Evolutionary conservation across 2,329 filamentous ascomycete species (phyloP).

Genomic region (Lomentospora prolificans): DNA sequence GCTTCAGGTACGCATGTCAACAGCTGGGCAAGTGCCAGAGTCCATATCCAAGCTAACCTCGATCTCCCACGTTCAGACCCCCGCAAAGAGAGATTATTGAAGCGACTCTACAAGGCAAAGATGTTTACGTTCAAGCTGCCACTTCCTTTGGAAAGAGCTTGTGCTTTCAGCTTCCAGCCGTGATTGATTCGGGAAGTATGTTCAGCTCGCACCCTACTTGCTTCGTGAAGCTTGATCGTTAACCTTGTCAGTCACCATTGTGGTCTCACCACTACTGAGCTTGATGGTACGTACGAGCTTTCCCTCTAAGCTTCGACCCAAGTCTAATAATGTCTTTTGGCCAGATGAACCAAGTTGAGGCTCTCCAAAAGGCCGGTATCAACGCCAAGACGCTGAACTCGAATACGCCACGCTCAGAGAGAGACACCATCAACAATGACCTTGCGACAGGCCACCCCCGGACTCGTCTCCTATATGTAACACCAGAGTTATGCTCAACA

Average conservation of each 20-base stretch:
- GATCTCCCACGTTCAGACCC: constrained; percentile 43
- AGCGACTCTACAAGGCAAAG: constrained; percentile 69
- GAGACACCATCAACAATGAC: constrained; percentile 63
- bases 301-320: neutral
- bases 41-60: too few relatives aligned
- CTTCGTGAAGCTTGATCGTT: neutral
- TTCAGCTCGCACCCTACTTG: constrained; percentile 14
- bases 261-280: constrained; percentile 79
- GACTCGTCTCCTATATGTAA: constrained; percentile 82
- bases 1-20: constrained; percentile 52
- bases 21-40: neutral
- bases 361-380: constrained; percentile 64
- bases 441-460: constrained; percentile 79
- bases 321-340: neutral
- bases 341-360: constrained; percentile 84
- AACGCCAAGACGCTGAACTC: constrained; percentile 81
- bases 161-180: constrained; percentile 84
- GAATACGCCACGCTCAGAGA: constrained; percentile 57
- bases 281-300: constrained; percentile 56
- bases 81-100: constrained; percentile 80
- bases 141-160: constrained; percentile 88
- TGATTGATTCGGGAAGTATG: constrained; percentile 77
- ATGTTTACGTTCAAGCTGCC: constrained; percentile 89
- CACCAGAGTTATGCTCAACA: constrained; percentile 75
- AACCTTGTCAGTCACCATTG: constrained; percentile 60